These are phyloP conservation scores for Diplodia scrobiculata DNA, from an alignment of 2,329 filamentous ascomycete genomes.

Conservation along the genomic window DNA sequence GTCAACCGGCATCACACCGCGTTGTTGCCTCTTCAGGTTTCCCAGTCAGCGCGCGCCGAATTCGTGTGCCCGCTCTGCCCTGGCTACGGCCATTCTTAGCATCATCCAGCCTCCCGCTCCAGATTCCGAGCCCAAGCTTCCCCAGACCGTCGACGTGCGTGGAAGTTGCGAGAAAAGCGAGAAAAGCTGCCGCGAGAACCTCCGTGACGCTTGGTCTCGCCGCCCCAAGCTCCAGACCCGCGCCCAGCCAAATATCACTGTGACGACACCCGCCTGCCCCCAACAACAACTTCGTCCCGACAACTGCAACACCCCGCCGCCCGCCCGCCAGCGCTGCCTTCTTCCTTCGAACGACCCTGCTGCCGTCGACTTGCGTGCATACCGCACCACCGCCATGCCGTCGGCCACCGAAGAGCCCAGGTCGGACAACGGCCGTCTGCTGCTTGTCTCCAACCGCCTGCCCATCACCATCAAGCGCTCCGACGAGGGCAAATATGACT, in stretches of 20 bases:
- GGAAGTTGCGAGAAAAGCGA: slow-evolving; percentile 26
- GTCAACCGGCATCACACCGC: slow-evolving; percentile 30
- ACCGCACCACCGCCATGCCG: slow-evolving; percentile 36
- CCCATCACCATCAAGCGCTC: slow-evolving; percentile 95
- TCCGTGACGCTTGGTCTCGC: slow-evolving; percentile 5
- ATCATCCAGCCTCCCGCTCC: slow-evolving; percentile 3
- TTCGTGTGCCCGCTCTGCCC: background rate
- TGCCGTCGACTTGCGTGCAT: background rate
- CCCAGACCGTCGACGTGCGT: slow-evolving; percentile 22
- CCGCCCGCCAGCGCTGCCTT: background rate
- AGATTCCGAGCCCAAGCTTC: slow-evolving; percentile 4
- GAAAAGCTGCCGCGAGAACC: slow-evolving; percentile 1
- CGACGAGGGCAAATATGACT: slow-evolving; percentile 87
- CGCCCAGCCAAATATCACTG: slow-evolving; percentile 9
- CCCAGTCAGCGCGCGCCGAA: slow-evolving; percentile 12
- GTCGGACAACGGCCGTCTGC: slow-evolving; percentile 57
- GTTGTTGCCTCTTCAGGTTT: slow-evolving; percentile 27
- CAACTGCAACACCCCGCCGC: background rate
- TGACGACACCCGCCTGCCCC: slow-evolving; percentile 8
- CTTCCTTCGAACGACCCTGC: background rate
- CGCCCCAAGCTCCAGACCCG: slow-evolving; percentile 1
- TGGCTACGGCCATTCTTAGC: background rate
- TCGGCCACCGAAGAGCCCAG: slow-evolving; percentile 40
- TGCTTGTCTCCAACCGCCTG: slow-evolving; percentile 90
- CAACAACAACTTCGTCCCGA: slow-evolving; percentile 1